These are phyloP conservation scores for Mrakia frigida DNA, from an alignment of 768 basidiomycete species.

Conservation along the genomic window DNA sequence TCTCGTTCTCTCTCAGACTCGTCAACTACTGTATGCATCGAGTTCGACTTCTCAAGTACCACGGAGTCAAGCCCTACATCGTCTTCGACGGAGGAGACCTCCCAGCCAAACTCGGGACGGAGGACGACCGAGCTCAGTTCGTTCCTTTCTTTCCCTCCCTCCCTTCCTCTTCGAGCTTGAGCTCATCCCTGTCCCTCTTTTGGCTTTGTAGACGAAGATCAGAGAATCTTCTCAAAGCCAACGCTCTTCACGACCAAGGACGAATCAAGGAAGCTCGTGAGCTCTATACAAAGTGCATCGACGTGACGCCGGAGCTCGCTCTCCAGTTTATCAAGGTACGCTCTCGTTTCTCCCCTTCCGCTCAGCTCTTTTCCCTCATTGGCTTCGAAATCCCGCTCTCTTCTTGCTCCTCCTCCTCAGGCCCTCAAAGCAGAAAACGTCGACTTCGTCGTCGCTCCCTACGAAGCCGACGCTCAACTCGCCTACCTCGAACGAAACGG, in stretches of 20 bases:
- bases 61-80: conserved; percentile 78
- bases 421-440: conserved; percentile 76
- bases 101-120: conserved; percentile 88
- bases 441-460: conserved; percentile 87
- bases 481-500: conserved; percentile 81
- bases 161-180: not conserved
- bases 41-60: conserved; percentile 75
- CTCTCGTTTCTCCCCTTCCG: not conserved
- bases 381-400: not conserved
- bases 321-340: conserved; percentile 90
- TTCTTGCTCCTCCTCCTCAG: conserved; percentile 47
- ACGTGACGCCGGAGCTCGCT: conserved; percentile 96
- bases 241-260: conserved; percentile 68
- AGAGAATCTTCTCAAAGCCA: conserved; percentile 69
- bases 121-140: conserved; percentile 63
- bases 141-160: conserved; percentile 23
- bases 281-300: conserved; percentile 80
- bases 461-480: conserved; percentile 97
- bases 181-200: not conserved
- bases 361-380: no score
- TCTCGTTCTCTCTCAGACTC: conserved; percentile 55
- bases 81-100: conserved; percentile 96
- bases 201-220: conserved; percentile 54
- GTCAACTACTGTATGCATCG: conserved; percentile 94
- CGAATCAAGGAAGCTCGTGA: conserved; percentile 77